These are phyloP conservation scores for Eragrostis nindensis DNA, from an alignment of 176 grass and related monocot genomes.

Conservation along the genomic window DNA sequence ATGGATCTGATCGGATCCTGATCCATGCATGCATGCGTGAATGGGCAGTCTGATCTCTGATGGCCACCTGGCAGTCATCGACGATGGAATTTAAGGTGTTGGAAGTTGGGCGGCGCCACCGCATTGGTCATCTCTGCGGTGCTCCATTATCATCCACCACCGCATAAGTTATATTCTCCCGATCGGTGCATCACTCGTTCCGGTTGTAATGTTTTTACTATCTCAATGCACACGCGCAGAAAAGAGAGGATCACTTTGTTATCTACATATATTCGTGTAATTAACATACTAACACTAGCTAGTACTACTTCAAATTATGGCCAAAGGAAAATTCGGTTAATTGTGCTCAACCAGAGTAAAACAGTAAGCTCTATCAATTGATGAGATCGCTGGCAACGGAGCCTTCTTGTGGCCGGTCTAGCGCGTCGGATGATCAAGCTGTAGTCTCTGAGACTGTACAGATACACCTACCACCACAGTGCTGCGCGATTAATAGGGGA, in stretches of 20 bases:
- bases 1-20: neutral
- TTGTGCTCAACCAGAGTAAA: neutral
- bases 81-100: neutral
- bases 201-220: no score
- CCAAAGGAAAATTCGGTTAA: no score
- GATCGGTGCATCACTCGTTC: no score
- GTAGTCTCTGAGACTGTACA: neutral
- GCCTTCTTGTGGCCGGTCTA: neutral
- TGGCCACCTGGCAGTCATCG: neutral
- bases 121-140: slow-evolving; percentile 2
- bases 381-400: no score
- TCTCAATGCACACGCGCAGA: no score
- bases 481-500: neutral
- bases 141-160: neutral
- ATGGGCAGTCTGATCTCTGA: neutral
- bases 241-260: no score
- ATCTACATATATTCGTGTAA: no score
- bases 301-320: no score
- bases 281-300: no score
- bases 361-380: neutral
- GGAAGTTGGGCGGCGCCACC: slow-evolving; percentile 4
- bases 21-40: neutral
- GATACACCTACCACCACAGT: neutral
- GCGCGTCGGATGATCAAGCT: neutral
- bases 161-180: neutral